A percentile compares a stretch with the other conserved stretches of the same genome.
Conservation (phyloP, 352 stramenopile genomes). For the Globisporangium yorkense region DNA sequence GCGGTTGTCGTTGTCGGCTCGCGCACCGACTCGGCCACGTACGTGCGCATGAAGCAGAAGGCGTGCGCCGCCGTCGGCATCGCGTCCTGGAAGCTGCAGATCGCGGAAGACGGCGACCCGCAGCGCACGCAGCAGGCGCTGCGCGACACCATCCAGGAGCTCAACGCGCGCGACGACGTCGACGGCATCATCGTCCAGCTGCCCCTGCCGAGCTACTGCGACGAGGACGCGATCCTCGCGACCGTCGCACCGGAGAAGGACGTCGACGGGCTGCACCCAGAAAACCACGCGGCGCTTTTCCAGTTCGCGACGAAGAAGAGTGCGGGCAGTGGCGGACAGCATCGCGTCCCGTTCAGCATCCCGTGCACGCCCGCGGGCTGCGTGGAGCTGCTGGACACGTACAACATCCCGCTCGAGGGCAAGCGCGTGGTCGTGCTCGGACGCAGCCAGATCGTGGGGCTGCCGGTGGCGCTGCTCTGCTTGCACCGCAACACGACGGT, state of each 20-base stretch:
- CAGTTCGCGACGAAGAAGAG: conserved; percentile 50
- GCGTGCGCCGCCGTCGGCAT: conserved; percentile 94
- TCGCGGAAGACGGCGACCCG: conserved; percentile 13
- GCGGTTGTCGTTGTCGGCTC: conserved; percentile 96
- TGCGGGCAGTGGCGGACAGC: background rate
- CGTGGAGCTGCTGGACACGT: conserved; percentile 92
- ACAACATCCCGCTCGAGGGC: conserved; percentile 87
- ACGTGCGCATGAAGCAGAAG: conserved; percentile 99
- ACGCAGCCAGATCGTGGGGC: conserved; percentile 96
- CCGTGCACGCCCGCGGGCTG: conserved; percentile 96
- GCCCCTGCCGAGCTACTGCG: conserved; percentile 89
- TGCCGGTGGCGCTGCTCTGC: conserved; percentile 94
- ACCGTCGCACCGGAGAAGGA: conserved; percentile 94
- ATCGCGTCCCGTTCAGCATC: conserved; percentile 76
- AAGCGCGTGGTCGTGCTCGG: conserved; percentile 97
- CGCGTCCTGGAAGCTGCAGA: conserved; percentile 75
- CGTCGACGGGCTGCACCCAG: conserved; percentile 96
- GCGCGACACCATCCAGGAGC: conserved; percentile 42
- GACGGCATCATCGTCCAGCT: conserved; percentile 90
- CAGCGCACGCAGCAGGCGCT: conserved; percentile 22
- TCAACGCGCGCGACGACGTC: conserved; percentile 66
- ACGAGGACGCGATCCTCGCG: conserved; percentile 91
- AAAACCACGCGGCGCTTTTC: conserved; percentile 94
- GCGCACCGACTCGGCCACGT: conserved; percentile 94
- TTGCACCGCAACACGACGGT: conserved; percentile 96